phyloP scores from a whole-genome alignment of 2,329 filamentous ascomycete genomes.

The Nigrospora osmanthi region DNA sequence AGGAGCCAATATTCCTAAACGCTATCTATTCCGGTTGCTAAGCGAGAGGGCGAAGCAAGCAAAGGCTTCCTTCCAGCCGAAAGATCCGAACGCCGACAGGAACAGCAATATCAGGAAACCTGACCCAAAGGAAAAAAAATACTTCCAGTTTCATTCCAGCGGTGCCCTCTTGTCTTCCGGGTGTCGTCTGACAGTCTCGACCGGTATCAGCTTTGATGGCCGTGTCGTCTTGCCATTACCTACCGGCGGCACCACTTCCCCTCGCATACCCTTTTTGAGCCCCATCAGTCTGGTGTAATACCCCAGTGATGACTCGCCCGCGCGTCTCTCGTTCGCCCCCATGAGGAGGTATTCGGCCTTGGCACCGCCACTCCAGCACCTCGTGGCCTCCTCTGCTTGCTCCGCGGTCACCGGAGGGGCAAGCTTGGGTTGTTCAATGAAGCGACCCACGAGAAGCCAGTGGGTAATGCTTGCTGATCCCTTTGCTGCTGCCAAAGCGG shows the following conservation, averaged over 20 bases:
- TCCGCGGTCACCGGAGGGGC: background rate
- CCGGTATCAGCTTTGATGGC: slow-evolving; percentile 2
- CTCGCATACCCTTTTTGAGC: slow-evolving; percentile 1
- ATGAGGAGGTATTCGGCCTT: slow-evolving; percentile 6
- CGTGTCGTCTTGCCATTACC: slow-evolving; percentile 3
- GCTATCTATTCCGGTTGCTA: too few species aligned
- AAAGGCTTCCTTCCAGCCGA: too few species aligned
- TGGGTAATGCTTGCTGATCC: background rate
- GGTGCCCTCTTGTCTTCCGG: background rate
- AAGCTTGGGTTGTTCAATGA: slow-evolving; percentile 6
- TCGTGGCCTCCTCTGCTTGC: background rate
- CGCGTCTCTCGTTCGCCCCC: slow-evolving; percentile 1
- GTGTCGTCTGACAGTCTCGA: slow-evolving; percentile 3
- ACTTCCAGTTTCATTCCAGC: too few species aligned
- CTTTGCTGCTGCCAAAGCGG: background rate
- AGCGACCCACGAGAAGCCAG: slow-evolving; percentile 6
- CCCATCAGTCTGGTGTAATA: slow-evolving; percentile 4
- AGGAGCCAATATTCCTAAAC: too few species aligned
- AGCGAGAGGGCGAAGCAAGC: too few species aligned
- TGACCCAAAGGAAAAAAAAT: too few species aligned
- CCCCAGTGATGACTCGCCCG: slow-evolving; percentile 1
- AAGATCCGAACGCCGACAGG: too few species aligned
- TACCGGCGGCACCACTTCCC: background rate
- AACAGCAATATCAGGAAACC: too few species aligned
- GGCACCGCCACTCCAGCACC: slow-evolving; percentile 3